A percentile compares a stretch with the other conserved stretches of the same genome.
These are phyloP conservation scores for Trypanosoma platydactyli DNA, from an alignment of 208 protist genomes.

Conservation along the genomic window DNA sequence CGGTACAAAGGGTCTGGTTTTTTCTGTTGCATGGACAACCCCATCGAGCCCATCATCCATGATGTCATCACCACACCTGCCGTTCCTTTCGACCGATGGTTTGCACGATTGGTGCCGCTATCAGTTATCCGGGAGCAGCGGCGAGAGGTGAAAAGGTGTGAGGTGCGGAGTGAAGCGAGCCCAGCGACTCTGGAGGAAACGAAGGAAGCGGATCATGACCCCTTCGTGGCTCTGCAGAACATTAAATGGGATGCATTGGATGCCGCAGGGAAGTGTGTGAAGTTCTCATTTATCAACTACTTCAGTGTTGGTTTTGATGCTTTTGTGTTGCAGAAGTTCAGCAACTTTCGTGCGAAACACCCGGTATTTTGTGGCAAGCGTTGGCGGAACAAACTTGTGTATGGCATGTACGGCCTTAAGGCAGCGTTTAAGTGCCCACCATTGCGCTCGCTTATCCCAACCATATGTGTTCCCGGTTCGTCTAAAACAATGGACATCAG, in stretches of 20 bases:
- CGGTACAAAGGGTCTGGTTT: constrained; percentile 20
- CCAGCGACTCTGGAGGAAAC: not conserved
- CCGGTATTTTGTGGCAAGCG: constrained; percentile 64
- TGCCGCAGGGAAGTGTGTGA: constrained; percentile 23
- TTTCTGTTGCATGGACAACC: constrained; percentile 27
- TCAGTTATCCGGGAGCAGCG: constrained; percentile 37
- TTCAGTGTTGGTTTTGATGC: constrained; percentile 81
- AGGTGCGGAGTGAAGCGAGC: too few species aligned
- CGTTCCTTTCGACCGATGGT: constrained; percentile 82
- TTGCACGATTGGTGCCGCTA: constrained; percentile 54
- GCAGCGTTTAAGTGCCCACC: constrained; percentile 41
- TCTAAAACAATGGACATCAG: too few species aligned
- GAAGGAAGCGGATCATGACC: constrained; percentile 10
- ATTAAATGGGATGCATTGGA: constrained; percentile 55
- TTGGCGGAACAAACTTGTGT: constrained; percentile 72
- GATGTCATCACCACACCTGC: constrained; percentile 42
- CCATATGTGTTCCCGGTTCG: constrained; percentile 51
- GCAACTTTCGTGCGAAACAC: constrained; percentile 45
- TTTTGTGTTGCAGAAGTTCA: constrained; percentile 67
- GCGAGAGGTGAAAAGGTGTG: constrained; percentile 11
- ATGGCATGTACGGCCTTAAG: constrained; percentile 56
- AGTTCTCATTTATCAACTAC: constrained; percentile 77
- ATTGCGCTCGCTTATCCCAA: constrained; percentile 50
- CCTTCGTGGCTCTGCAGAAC: constrained; percentile 21
- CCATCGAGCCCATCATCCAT: constrained; percentile 39